phyloP scores from a whole-genome alignment of 2,329 filamentous ascomycete species.

The Podosphaera aphanis region DNA sequence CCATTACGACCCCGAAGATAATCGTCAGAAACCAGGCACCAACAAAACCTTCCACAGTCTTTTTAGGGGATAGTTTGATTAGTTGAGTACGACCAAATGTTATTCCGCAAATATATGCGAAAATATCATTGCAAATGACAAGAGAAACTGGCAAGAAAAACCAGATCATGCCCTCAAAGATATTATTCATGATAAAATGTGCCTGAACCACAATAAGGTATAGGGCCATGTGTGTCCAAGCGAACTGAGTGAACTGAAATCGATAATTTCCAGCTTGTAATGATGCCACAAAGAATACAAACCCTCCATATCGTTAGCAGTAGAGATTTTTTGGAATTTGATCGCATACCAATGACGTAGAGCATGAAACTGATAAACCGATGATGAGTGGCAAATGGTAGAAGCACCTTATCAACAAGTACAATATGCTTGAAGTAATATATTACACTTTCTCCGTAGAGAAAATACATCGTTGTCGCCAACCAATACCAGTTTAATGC shows the following conservation, averaged over 20 bases:
- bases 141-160: slow-evolving; percentile 89
- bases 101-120: slow-evolving; percentile 92
- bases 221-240: slow-evolving; percentile 97
- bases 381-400: slow-evolving; percentile 89
- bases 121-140: slow-evolving; percentile 97
- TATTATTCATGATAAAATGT: slow-evolving; percentile 99
- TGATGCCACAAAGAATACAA: slow-evolving; percentile 92
- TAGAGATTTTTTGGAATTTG: background rate
- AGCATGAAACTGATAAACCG: slow-evolving; percentile 97
- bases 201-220: slow-evolving; percentile 95
- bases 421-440: slow-evolving; percentile 99
- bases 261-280: slow-evolving; percentile 89
- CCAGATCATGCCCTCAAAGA: slow-evolving; percentile 99
- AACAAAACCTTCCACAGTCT: slow-evolving; percentile 94
- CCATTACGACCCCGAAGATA: slow-evolving; percentile 59
- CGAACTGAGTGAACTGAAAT: slow-evolving; percentile 98
- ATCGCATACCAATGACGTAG: slow-evolving; percentile 64
- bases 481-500: slow-evolving; percentile 98
- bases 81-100: slow-evolving; percentile 89
- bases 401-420: slow-evolving; percentile 73
- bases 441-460: slow-evolving; percentile 96
- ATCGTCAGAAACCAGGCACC: slow-evolving; percentile 93
- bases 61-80: slow-evolving; percentile 95
- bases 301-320: slow-evolving; percentile 33
- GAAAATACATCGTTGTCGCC: slow-evolving; percentile 96